Base-by-base conservation (phyloP, 164 flowering plant species). In the Nymphaea colorata region DNA sequence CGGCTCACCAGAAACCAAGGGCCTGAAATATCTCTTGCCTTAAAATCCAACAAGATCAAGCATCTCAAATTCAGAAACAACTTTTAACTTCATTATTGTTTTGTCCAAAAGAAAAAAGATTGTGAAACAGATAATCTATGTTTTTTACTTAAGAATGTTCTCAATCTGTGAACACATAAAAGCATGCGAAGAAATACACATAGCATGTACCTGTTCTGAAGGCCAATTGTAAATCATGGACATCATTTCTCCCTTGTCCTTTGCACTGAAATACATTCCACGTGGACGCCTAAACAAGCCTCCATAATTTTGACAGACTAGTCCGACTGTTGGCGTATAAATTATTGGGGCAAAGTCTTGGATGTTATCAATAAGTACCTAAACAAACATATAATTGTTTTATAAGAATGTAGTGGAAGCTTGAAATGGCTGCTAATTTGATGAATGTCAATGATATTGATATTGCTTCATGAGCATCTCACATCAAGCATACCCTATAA, bases 171-270 rank as follows among this genome's bases (percentile, higher is more conserved):
- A 25, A 25, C 36, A 25, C 36, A 25, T 25, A 25, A 25, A 25
- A 25, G 36, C 36, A 25, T 25, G 36, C 1, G 36, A 25, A 25
- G 36, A 25, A 25, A 25, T 25, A 25, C 36, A 14, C 7, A 47
- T 47, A 47, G 55, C 55, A 18, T 17, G 61, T 85, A 94, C 98
- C 89, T 90, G 75, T 16, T 79, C 69, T 68, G 93, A 77, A 44
- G 99, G 99, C 99, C 99, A 95, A 73, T 95, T 95, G 67, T 92
- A 90, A 73, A 95, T 90, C 99, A 95, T 95, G 43, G 99, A 95
- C 96, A 95, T 92, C 98, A 95, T 92, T 81, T 95, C 99, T 76
- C 99, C 98, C 73, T 85, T 95, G 72, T 95, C 99, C 74, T 86
- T 90, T 42, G 96, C 99, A 81, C 99, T 95, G 78, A 95, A 95